Percentiles rank a stretch among this genome's conserved stretches.
These are phyloP conservation scores for Hypoxylon sp. DNA, from an alignment of 2,329 filamentous ascomycete species.

Conservation along the genomic window DNA sequence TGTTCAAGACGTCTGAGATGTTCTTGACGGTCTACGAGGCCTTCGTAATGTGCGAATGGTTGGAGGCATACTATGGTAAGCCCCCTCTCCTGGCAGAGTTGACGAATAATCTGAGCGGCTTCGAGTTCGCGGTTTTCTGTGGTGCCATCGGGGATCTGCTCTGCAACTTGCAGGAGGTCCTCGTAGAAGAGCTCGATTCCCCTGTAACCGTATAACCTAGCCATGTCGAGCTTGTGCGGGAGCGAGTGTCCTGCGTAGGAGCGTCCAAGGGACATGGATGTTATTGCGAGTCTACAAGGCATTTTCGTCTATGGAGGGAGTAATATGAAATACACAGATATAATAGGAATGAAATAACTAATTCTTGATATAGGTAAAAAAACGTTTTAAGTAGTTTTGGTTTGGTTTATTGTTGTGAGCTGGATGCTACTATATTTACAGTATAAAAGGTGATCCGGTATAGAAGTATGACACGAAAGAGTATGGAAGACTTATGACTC, in stretches of 20 bases:
- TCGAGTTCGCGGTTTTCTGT: slow-evolving; percentile 58
- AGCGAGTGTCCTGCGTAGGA: slow-evolving; percentile 73
- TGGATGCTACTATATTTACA: too few relatives aligned
- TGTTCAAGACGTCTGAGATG: slow-evolving; percentile 68
- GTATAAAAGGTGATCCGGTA: too few relatives aligned
- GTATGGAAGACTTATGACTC: too few relatives aligned
- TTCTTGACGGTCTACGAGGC: slow-evolving; percentile 68
- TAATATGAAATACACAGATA: too few relatives aligned
- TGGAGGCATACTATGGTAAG: slow-evolving; percentile 74
- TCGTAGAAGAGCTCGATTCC: slow-evolving; percentile 83
- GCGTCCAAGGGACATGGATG: slow-evolving; percentile 79
- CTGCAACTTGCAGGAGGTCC: slow-evolving; percentile 71
- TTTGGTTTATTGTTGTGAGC: too few relatives aligned
- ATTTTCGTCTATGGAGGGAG: slow-evolving; percentile 46
- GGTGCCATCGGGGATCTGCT: slow-evolving; percentile 52
- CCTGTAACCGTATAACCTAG: slow-evolving; percentile 68
- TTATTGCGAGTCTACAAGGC: slow-evolving; percentile 71
- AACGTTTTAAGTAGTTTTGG: too few relatives aligned
- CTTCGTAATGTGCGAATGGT: slow-evolving; percentile 82
- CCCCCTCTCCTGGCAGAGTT: slow-evolving; percentile 63
- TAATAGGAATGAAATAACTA: too few relatives aligned
- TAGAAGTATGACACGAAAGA: too few relatives aligned
- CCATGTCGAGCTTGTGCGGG: slow-evolving; percentile 72
- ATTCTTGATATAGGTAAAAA: too few relatives aligned
- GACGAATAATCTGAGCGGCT: slow-evolving; percentile 65